Evolutionary conservation across 1,284 basidiomycete species (phyloP), one percentile per base, ranked within the genome.

Genomic region (Phlebopus sp.): DNA sequence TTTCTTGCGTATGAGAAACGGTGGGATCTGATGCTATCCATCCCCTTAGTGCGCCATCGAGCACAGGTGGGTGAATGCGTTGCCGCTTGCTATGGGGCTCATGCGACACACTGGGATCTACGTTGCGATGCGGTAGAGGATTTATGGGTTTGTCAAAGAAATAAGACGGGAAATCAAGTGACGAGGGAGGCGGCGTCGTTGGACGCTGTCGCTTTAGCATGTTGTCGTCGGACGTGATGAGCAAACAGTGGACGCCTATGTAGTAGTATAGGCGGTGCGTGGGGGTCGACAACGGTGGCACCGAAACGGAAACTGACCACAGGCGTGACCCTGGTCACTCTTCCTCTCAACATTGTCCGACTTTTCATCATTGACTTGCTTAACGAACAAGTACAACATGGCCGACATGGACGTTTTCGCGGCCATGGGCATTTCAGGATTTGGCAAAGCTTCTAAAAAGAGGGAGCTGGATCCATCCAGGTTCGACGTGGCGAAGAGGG

Each of bases 361-460:
- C 39, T 11, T 30, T 4, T 29, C 39, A 4, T n/a, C 25, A 15
- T 38, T 14, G 32, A 21, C 19, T 17, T 45, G 18, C 18, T 36
- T 40, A 7, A 38, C 49, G 42, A 51, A 46, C 39, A 32, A 39
- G 48, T 45, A 44, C 54, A 66, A 47, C 37, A 84, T 84, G 82
- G 68, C 74, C 35, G 78, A 84, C 61, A 72, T 73, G 68, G 86
- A 88, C 52, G 68, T 90, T 25, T 75, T 90, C 55, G 81, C 85
- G 5, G 79, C 84, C 13, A 90, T 91, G 87, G 88, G 88, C 9
- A 87, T 91, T 51, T 59, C 80, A 55, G 85, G 86, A 35, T 91
- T 91, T 63, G 88, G 88, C 17, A 90, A 89, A 67, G 68, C 81
- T 45, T 59, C 68, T 23, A 79, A 81, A 62, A 84, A 82, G 67